Base-by-base conservation (phyloP, 768 basidiomycete species). In the Boletus rubropictus region DNA sequence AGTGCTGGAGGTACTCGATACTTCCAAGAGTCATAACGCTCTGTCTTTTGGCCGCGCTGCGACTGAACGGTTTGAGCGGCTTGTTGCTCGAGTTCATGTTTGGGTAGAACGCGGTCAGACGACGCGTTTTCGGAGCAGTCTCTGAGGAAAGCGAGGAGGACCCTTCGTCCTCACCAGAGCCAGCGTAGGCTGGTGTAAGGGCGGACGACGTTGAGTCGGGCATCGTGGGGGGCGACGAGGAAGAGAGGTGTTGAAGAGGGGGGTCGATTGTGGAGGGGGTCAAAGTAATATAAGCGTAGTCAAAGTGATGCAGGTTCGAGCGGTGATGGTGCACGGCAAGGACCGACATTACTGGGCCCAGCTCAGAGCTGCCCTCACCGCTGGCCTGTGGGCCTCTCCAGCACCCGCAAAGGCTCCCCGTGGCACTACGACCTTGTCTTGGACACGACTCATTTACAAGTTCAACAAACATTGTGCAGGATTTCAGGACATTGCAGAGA, bases 21-120 rank as follows among this genome's bases (percentile, higher is more conserved):
- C 89, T 92, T n/a, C 93, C 93, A 15, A 97, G 69, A 0, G 90
- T 82, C 82, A 94, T 86, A 17, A 97, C 93, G 57, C 88, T 91
- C 65, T 91, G 89, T 35, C 94, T 80, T 69, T 93, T 95, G 4
- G 90, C 89, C 0, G 94, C 94, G 50, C 87, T 90, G 52, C 86
- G 74, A 56, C 86, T 88, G 75, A 93, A 94, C 2, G 89, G 87
- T 24, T 91, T 92, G 65, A 79, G 73, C 0, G 78, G 80, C 61
- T 88, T 90, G 64, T 83, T 85, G 11, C 73, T 61, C 7, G 82
- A 71, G 62, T 82, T 85, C 59, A 80, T 67, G 64, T 84, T 82
- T 0, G 87, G 86, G 60, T 91, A 91, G 60, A 86, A 82, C 3
- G 88, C 84, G 4, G 86, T 81, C 56, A 81, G 79, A 17, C 88